These are phyloP conservation scores for Acacia crassicarpa DNA, from an alignment of 306 rosid species.

Conservation along the genomic window DNA sequence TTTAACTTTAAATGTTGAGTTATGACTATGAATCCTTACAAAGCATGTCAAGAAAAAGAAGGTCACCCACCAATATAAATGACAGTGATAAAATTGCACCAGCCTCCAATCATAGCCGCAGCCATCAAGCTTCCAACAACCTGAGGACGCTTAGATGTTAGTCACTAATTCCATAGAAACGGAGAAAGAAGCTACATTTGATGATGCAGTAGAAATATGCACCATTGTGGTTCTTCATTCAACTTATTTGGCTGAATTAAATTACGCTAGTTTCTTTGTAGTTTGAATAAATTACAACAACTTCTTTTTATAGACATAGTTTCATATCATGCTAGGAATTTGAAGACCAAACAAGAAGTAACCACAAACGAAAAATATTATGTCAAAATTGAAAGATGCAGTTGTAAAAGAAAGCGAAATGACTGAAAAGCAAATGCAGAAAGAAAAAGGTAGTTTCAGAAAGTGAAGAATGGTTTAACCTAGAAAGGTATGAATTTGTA, in stretches of 20 bases:
- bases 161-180: constrained; percentile 26
- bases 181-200: not conserved
- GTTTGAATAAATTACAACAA: not conserved
- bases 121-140: constrained; percentile 61
- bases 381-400: constrained; percentile 14
- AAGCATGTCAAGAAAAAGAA: constrained; percentile 17
- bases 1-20: not conserved
- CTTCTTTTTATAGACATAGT: not conserved
- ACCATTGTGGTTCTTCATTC: constrained; percentile 17
- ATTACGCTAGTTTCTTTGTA: not conserved
- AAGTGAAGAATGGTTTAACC: constrained; percentile 14
- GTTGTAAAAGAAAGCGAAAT: constrained; percentile 7
- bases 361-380: not conserved
- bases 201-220: constrained; percentile 14
- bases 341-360: not conserved
- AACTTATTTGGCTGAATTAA: not conserved
- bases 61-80: constrained; percentile 74
- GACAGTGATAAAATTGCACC: constrained; percentile 90
- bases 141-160: constrained; percentile 43
- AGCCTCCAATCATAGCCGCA: constrained; percentile 85
- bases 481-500: constrained; percentile 9
- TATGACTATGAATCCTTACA: too few species aligned
- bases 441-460: not conserved
- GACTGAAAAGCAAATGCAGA: not conserved
- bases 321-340: not conserved